Conservation (phyloP, 2,329 filamentous ascomycete species). For the Calonectria henricotiae region DNA sequence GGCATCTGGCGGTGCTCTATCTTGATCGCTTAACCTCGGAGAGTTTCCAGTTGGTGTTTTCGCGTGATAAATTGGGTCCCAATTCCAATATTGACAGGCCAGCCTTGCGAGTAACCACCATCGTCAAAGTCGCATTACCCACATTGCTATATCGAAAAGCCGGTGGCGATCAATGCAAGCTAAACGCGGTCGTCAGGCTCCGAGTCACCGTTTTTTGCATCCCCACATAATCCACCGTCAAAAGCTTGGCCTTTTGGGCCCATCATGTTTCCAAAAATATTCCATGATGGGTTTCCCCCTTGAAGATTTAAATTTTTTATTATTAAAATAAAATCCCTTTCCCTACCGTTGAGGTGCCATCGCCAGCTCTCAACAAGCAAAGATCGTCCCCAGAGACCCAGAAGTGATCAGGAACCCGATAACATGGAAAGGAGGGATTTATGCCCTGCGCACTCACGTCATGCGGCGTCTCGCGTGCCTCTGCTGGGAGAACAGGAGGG, state of each 20-base stretch:
- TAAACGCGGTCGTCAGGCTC: slow-evolving; percentile 10
- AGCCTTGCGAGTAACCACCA: slow-evolving; percentile 18
- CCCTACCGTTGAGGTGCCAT: slow-evolving; percentile 34
- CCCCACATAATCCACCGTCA: slow-evolving; percentile 24
- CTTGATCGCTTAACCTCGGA: not conserved
- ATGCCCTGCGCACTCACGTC: slow-evolving; percentile 29
- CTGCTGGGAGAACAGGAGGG: slow-evolving; percentile 20
- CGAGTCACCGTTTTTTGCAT: slow-evolving; percentile 27
- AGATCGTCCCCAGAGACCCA: slow-evolving; percentile 17
- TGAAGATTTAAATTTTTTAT: not conserved
- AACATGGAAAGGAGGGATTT: slow-evolving; percentile 4
- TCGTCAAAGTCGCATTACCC: slow-evolving; percentile 36
- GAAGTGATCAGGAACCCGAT: slow-evolving; percentile 30
- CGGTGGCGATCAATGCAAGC: slow-evolving; percentile 32
- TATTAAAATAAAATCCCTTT: not conserved
- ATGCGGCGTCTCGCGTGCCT: slow-evolving; percentile 30
- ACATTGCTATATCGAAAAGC: slow-evolving; percentile 2
- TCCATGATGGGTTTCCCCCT: not conserved
- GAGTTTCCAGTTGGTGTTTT: slow-evolving; percentile 8
- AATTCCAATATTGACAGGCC: slow-evolving; percentile 21
- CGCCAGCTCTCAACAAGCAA: slow-evolving; percentile 15
- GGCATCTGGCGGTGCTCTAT: not conserved
- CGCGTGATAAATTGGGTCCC: slow-evolving; percentile 5
- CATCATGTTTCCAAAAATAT: slow-evolving; percentile 38
- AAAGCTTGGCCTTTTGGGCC: slow-evolving; percentile 12